Evolutionary conservation across 176 grass and related monocot species (phyloP).

Genomic region (Zea mays): Zm-B73-REFERENCE-NAM-5.0 NC_050104.1:149338001-149338500

Average conservation of each 20-base stretch:
- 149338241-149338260: slow-evolving; percentile 73
- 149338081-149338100: background rate
- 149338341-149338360: slow-evolving; percentile 42
- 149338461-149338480: slow-evolving; percentile 11
- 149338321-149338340: slow-evolving; percentile 17
- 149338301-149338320: background rate
- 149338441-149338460: slow-evolving; percentile 45
- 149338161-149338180: slow-evolving; percentile 40
- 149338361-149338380: slow-evolving; percentile 36
- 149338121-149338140: slow-evolving; percentile 61
- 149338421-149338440: slow-evolving; percentile 51
- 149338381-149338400: slow-evolving; percentile 48
- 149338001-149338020: background rate
- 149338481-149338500: slow-evolving; percentile 28
- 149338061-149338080: slow-evolving; percentile 47
- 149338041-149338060: slow-evolving; percentile 27
- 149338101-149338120: slow-evolving; percentile 12
- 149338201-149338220: slow-evolving; percentile 44
- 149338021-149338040: background rate
- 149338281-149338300: background rate
- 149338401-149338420: background rate
- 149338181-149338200: slow-evolving; percentile 62
- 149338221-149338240: slow-evolving; percentile 55
- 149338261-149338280: slow-evolving; percentile 59
- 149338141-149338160: slow-evolving; percentile 45